These are phyloP conservation scores for Lactarius akahatsu DNA, from an alignment of 768 basidiomycete species.

Conservation along the genomic window DNA sequence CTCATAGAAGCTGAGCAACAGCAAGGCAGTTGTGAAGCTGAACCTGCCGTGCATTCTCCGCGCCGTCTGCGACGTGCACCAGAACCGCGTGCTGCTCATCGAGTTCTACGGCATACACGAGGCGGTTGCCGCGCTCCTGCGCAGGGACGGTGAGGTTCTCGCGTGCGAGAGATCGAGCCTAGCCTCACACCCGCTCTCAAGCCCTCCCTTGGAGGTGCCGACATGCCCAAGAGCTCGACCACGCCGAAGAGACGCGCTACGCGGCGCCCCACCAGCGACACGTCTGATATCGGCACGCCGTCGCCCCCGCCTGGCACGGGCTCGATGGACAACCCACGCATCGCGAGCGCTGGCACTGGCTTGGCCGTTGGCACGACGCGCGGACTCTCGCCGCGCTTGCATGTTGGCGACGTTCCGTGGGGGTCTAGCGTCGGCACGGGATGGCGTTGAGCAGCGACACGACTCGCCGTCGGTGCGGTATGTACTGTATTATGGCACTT, in stretches of 20 bases:
- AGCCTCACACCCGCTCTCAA: slow-evolving; percentile 68
- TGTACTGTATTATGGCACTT: slow-evolving; percentile 4
- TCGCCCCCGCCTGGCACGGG: slow-evolving; percentile 27
- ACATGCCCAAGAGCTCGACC: slow-evolving; percentile 39
- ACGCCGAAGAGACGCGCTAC: slow-evolving; percentile 56
- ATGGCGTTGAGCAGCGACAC: slow-evolving; percentile 1
- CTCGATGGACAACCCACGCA: slow-evolving; percentile 32
- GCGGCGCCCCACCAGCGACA: slow-evolving; percentile 70
- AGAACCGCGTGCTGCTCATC: slow-evolving; percentile 78
- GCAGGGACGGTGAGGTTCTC: slow-evolving; percentile 86
- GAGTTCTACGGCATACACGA: slow-evolving; percentile 79
- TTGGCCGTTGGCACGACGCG: slow-evolving; percentile 6
- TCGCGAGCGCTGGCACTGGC: slow-evolving; percentile 34
- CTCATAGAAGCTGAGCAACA: slow-evolving; percentile 72
- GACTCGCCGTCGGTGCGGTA: too few relatives aligned
- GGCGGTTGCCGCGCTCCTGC: slow-evolving; percentile 76
- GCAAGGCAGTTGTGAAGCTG: slow-evolving; percentile 86
- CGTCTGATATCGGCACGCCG: slow-evolving; percentile 40
- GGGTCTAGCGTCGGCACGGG: slow-evolving; percentile 34
- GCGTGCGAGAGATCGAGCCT: slow-evolving; percentile 82
- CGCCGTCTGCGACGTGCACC: slow-evolving; percentile 85
- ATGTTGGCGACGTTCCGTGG: slow-evolving; percentile 65
- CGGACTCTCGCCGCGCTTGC: slow-evolving; percentile 46
- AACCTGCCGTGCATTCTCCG: slow-evolving; percentile 84
- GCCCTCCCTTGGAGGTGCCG: slow-evolving; percentile 43